A percentile compares a stretch with the other conserved stretches of the same genome.
These are phyloP conservation scores for Boletus tomentosulus DNA, from an alignment of 768 basidiomycete genomes.

Conservation along the genomic window DNA sequence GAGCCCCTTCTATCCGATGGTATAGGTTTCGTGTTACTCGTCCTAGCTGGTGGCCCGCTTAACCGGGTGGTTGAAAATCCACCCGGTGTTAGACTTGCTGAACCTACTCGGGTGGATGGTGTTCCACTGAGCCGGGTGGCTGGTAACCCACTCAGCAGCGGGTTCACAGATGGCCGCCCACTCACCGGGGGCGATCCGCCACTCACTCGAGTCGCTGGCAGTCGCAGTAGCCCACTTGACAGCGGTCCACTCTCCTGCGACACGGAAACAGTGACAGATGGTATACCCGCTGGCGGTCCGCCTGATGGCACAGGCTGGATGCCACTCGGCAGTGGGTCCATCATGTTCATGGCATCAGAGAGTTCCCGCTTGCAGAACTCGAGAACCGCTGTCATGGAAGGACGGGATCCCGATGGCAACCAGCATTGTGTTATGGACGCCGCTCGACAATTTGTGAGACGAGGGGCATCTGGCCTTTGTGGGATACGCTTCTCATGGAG, in stretches of 20 bases:
- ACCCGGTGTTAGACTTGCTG: too few species aligned
- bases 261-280: not conserved
- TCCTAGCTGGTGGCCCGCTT: too few species aligned
- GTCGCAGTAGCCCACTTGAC: not conserved
- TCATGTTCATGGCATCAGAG: too few species aligned
- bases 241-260: not conserved
- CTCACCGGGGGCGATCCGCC: not conserved
- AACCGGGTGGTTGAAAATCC: too few species aligned
- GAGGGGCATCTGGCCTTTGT: not conserved
- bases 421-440: not conserved
- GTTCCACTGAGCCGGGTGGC: not conserved
- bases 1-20: too few species aligned
- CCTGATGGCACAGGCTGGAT: not conserved
- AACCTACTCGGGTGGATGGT: not conserved
- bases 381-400: not conserved
- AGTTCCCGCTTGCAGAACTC: not conserved
- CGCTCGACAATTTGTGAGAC: not conserved
- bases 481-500: not conserved
- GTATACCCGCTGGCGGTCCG: not conserved
- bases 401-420: not conserved
- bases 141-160: not conserved
- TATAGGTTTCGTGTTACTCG: too few species aligned
- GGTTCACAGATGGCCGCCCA: not conserved
- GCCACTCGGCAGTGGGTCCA: not conserved
- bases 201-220: not conserved